phyloP scores from a whole-genome alignment of 139 green algal species.

The Picochlorum sp. region DNA sequence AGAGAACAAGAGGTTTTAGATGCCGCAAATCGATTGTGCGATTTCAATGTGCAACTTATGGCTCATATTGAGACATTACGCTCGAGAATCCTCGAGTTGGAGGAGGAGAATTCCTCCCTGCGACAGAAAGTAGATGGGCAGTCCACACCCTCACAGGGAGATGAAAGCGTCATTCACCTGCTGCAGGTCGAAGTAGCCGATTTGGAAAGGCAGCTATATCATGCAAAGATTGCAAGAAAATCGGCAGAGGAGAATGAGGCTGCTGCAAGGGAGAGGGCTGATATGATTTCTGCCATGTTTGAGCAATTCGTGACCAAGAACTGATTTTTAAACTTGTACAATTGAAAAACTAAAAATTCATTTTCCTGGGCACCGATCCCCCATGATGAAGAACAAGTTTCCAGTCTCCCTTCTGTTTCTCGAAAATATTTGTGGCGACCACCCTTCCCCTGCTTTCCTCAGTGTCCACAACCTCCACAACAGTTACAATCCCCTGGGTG shows the following conservation, averaged over 20 bases:
- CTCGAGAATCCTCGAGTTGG: not conserved
- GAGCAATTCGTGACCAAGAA: not conserved
- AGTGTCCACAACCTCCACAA: constrained; percentile 62
- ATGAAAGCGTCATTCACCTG: not conserved
- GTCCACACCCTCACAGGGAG: not conserved
- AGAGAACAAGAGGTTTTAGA: not conserved
- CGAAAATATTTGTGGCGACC: constrained; percentile 78
- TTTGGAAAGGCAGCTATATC: constrained; percentile 5
- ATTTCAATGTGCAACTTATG: constrained; percentile 10
- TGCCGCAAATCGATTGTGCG: not conserved
- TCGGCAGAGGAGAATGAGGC: not conserved
- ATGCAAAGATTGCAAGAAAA: not conserved
- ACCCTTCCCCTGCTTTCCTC: constrained; percentile 54
- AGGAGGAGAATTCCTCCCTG: not conserved
- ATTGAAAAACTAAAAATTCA: not conserved
- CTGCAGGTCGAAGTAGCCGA: constrained; percentile 9
- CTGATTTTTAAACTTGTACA: not conserved
- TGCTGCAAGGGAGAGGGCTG: constrained; percentile 5
- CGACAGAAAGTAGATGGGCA: not conserved
- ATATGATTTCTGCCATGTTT: constrained; percentile 3
- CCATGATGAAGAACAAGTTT: constrained; percentile 70
- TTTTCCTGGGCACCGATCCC: constrained; percentile 4
- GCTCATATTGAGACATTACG: constrained; percentile 1
- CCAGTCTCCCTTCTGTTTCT: constrained; percentile 68
- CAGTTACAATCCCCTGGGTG: constrained; percentile 58